These are phyloP conservation scores for Secale cereale DNA, from an alignment of 176 grass and related monocot genomes.

Conservation along the genomic window DNA sequence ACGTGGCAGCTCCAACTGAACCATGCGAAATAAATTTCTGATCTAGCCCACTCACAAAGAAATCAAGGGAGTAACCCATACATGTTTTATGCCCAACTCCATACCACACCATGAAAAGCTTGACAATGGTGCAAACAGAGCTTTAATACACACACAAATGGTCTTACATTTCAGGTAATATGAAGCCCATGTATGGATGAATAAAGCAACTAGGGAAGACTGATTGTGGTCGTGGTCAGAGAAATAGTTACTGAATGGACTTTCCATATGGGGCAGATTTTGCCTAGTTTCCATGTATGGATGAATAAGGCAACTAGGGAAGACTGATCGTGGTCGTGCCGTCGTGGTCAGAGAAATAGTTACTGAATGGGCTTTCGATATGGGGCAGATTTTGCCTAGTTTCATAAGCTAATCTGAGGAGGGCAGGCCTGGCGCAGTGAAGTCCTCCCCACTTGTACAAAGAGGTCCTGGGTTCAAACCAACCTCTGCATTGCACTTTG, in stretches of 20 bases:
- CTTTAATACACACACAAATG: background rate
- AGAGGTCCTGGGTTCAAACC: too few relatives aligned
- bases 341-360: background rate
- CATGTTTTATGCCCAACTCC: background rate
- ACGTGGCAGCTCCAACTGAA: background rate
- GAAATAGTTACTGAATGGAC: background rate
- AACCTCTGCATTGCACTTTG: too few relatives aligned
- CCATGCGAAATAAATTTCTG: background rate
- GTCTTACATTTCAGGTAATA: background rate
- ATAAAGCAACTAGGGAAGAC: background rate
- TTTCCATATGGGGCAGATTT: background rate
- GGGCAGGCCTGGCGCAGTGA: too few relatives aligned
- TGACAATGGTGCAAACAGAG: background rate
- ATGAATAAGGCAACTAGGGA: slow-evolving; percentile 1
- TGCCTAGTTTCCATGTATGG: background rate
- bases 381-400: background rate
- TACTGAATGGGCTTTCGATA: background rate
- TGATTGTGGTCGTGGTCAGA: background rate
- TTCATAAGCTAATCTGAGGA: slow-evolving; percentile 1
- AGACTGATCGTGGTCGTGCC: background rate
- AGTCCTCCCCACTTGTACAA: too few relatives aligned
- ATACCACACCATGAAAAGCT: background rate
- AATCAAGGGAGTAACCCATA: background rate
- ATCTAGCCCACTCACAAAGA: background rate
- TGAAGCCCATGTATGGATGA: background rate